Evolutionary conservation across 306 rosid genomes (phyloP).

Genomic region (Spatholobus suberectus): DNA sequence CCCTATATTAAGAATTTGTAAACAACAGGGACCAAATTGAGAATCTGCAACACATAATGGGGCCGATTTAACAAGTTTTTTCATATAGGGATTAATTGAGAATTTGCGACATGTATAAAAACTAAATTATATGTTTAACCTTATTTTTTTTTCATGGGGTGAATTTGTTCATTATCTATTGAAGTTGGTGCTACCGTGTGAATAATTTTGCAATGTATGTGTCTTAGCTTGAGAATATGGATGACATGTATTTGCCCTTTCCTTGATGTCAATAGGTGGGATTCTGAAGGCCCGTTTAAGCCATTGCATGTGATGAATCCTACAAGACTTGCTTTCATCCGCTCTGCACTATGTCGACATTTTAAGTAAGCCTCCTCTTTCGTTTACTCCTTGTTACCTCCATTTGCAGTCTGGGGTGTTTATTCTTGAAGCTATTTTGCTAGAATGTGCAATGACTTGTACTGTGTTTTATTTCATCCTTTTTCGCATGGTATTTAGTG

Average conservation of each 20-base stretch:
- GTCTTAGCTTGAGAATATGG: neutral
- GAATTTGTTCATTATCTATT: neutral
- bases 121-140: no score
- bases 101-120: no score
- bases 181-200: conserved; percentile 14
- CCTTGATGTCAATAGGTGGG: conserved; percentile 70
- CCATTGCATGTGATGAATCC: conserved; percentile 95
- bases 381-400: neutral
- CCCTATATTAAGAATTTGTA: no score
- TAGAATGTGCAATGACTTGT: neutral
- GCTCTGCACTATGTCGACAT: conserved; percentile 86
- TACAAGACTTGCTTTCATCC: conserved; percentile 81
- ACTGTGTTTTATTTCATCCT: neutral
- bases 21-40: no score
- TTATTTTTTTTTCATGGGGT: neutral
- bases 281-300: conserved; percentile 90
- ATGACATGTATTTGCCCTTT: neutral
- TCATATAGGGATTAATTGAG: no score
- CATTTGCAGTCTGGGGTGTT: conserved; percentile 10
- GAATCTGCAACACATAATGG: no score
- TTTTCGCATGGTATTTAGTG: neutral
- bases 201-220: neutral
- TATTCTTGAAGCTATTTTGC: neutral
- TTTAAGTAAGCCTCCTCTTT: conserved; percentile 57
- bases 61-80: no score